Base-by-base conservation (phyloP, 2,329 filamentous ascomycete species). In the Colletotrichum costaricense region DNA sequence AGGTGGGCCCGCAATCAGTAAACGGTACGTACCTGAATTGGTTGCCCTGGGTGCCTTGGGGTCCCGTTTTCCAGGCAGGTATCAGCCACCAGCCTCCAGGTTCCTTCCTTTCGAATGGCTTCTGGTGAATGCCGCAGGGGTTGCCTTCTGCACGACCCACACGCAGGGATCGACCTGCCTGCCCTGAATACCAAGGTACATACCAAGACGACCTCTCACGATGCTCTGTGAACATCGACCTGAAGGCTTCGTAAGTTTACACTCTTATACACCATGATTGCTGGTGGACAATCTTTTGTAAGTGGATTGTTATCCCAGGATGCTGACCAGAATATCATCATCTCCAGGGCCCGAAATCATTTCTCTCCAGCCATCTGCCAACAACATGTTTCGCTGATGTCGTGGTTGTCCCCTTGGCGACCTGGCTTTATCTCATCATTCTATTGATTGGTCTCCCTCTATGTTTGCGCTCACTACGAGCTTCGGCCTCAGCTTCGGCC, bases 1-100 rank as follows among this genome's bases (percentile, higher is more conserved):
- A 14, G n/a, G 69, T 63, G 65, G 65, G 38, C 16, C 65, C 42
- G 38, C 26, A 54, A 72, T 72, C 69, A 69, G 69, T 46, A 69
- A 58, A n/a, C 4, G 33, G 57, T 72, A 72, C 69, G 69, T 72
- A 72, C 63, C 58, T 11, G 26, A 12, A 11, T 22, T 42, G 22
- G 42, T 19, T 49, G 42, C 42, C 42, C n/a, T 54, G 12, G 42
- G n/a, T 46, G 59, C n/a, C 26, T 30, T 35, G 11, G 11, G 33
- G 9, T 35, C 33, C 33, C 33, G 33, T 35, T 35, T 35, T 35
- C 33, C 33, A 35, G 33, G 33, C 33, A 12, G 33, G 33, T 35
- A 35, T 35, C 33, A 35, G 33, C 33, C 11, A 35, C 33, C 33
- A 35, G 9, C 33, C 33, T 42, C 42, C 42, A 22, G 8, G 42